A percentile compares a stretch with the other conserved stretches of the same genome.
Evolutionary conservation across 2,329 filamentous ascomycete genomes (phyloP).

Genomic region (Rugonectria rugulosa): DNA sequence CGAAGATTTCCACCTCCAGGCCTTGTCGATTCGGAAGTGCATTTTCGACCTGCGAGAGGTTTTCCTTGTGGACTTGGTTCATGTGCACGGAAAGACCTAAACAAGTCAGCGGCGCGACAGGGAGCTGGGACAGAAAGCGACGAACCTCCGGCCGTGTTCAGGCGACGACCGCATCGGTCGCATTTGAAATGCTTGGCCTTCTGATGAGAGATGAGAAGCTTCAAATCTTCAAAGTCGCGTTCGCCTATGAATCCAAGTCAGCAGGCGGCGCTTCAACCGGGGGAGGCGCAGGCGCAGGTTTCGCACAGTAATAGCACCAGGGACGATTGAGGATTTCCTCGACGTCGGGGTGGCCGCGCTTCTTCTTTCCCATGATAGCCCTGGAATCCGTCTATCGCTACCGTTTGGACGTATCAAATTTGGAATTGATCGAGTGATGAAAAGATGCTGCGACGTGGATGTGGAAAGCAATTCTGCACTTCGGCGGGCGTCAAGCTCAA

Average conservation of each 20-base stretch:
- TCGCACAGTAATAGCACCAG: slow-evolving; percentile 95
- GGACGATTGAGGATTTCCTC: slow-evolving; percentile 88
- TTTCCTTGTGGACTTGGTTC: slow-evolving; percentile 98
- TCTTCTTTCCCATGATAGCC: slow-evolving; percentile 81
- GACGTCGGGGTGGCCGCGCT: slow-evolving; percentile 83
- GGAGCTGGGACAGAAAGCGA: not conserved
- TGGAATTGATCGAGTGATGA: slow-evolving; percentile 17
- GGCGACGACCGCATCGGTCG: slow-evolving; percentile 82
- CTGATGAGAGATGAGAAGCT: slow-evolving; percentile 95
- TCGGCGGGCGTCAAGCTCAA: slow-evolving; percentile 34
- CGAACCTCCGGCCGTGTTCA: slow-evolving; percentile 94
- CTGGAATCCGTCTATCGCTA: not conserved
- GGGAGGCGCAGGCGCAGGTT: slow-evolving; percentile 19
- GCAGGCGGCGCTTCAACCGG: slow-evolving; percentile 25
- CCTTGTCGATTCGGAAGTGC: slow-evolving; percentile 85
- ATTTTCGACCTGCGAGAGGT: slow-evolving; percentile 87
- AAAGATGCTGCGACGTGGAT: slow-evolving; percentile 27
- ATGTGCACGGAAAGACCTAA: slow-evolving; percentile 92
- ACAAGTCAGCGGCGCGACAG: slow-evolving; percentile 19
- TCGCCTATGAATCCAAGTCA: slow-evolving; percentile 63
- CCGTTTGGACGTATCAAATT: not conserved
- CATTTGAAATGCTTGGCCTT: slow-evolving; percentile 99
- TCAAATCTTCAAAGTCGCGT: slow-evolving; percentile 96
- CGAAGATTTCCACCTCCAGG: slow-evolving; percentile 94
- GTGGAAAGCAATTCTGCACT: slow-evolving; percentile 26